phyloP scores from a whole-genome alignment of 2,329 filamentous ascomycete genomes.

The Ceratocystis cubensis region DNA sequence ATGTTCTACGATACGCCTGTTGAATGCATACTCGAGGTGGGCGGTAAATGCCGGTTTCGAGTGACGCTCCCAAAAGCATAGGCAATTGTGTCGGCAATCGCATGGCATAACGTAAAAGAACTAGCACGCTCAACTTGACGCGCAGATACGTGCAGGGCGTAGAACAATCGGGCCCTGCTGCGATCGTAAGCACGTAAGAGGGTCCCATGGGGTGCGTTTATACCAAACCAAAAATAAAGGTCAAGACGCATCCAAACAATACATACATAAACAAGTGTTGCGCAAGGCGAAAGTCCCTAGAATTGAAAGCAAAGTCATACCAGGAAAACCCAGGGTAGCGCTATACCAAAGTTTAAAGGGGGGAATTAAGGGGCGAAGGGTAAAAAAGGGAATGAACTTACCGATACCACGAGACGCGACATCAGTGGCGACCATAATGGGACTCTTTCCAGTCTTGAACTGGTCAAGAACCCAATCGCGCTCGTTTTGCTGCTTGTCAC shows the following conservation, averaged over 20 bases:
- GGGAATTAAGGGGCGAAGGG: constrained; percentile 29
- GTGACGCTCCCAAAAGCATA: constrained; percentile 14
- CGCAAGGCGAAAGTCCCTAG: constrained; percentile 78
- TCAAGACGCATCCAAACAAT: constrained; percentile 15
- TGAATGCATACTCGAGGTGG: constrained; percentile 4
- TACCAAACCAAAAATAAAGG: constrained; percentile 52
- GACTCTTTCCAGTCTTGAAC: constrained; percentile 98
- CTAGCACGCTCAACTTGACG: constrained; percentile 18
- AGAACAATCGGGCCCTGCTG: constrained; percentile 8
- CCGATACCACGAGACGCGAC: constrained; percentile 99
- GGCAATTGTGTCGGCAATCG: constrained; percentile 15
- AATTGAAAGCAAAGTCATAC: constrained; percentile 83
- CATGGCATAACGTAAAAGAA: constrained; percentile 20
- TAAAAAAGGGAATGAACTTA: constrained; percentile 53
- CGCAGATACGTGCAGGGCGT: constrained; percentile 14
- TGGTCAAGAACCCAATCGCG: constrained; percentile 99
- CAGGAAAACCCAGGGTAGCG: constrained; percentile 45
- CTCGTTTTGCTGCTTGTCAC: constrained; percentile 98
- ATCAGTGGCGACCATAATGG: constrained; percentile 99
- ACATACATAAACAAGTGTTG: constrained; percentile 57
- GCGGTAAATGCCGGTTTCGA: background rate
- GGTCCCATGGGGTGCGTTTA: constrained; percentile 12
- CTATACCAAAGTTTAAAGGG: constrained; percentile 26
- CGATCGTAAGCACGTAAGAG: constrained; percentile 16
- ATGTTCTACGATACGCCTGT: constrained; percentile 21